Evolutionary conservation across 1,139 yeast genomes (phyloP).

Genomic region (Lodderomyces jiufengensis): DNA sequence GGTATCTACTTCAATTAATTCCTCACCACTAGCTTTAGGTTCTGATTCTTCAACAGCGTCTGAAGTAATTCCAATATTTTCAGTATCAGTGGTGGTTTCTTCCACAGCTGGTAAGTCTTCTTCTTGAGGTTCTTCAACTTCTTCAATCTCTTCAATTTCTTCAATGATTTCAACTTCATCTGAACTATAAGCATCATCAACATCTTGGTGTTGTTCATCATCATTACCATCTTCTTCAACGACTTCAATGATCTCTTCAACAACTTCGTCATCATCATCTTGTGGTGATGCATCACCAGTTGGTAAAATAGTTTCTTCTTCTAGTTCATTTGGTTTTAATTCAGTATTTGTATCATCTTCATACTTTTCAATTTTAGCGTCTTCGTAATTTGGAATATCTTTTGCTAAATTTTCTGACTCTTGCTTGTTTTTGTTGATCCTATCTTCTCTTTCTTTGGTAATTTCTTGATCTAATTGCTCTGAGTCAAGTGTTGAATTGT

Average conservation of each 20-base stretch:
- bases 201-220: background rate
- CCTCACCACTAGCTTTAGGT: background rate
- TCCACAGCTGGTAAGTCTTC: conserved; percentile 10
- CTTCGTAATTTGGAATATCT: too few species aligned
- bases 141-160: conserved; percentile 7
- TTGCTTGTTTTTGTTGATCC: too few species aligned
- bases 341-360: too few species aligned
- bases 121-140: conserved; percentile 8
- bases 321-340: too few species aligned
- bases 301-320: background rate
- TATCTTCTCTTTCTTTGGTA: too few species aligned
- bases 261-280: conserved; percentile 1
- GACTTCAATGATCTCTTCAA: conserved; percentile 1
- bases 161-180: conserved; percentile 9
- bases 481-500: too few species aligned
- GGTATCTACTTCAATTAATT: background rate
- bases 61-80: background rate
- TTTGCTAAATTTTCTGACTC: too few species aligned
- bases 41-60: background rate
- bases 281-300: background rate
- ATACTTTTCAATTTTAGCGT: too few species aligned
- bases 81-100: conserved; percentile 1
- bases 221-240: conserved; percentile 4
- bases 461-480: too few species aligned
- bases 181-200: background rate